Evolutionary conservation across 2,329 filamentous ascomycete species (phyloP), one percentile per base, ranked within the genome.

Genomic region (Cytospora schulzeri): DNA sequence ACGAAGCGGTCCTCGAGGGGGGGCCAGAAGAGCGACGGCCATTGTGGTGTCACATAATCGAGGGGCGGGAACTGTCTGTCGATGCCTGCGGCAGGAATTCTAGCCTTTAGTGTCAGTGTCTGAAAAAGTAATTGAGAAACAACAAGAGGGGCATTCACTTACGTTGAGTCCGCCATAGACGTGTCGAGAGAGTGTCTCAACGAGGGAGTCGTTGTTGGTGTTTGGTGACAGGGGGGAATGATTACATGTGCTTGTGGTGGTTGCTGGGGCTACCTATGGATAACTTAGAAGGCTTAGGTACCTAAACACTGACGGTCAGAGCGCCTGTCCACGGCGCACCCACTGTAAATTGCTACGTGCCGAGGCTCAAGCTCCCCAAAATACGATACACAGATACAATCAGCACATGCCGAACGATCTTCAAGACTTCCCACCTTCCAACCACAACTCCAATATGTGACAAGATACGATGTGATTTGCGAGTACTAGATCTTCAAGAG

Each of bases 21-120:
- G 38, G 90, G 88, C 85, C 91, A 90, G 79, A 92, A 92, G 66
- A 97, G 87, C 45, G 91, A 91, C 1, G 93, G 93, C 73, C 96
- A 97, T 5, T 80, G 75, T 24, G 92, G 92, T 26, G 85, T 85
- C 29, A 76, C 75, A 79, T 96, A 95, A 74, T 82, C 81, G 15
- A 71, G 58, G 19, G 83, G 83, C 48, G 81, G 79, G 68, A 74
- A 75, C 63, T 19, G 35, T n/a, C 12, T 9, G 26, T 35, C 14
- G 19, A 9, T 2, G 41, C 9, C 69, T 68, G 57, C 63, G 61
- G 38, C 60, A 65, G 57, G 65, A 51, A 50, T 38, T 64, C 65
- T 66, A 31, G 4, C 17, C n/a, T 48, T 51, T 33, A 15, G 19
- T 7, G 33, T 65, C n/a, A 65, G 63, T 33, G 8, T 26, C 26